Conservation (phyloP, 768 basidiomycete genomes). For the Boletus speciosus region DNA sequence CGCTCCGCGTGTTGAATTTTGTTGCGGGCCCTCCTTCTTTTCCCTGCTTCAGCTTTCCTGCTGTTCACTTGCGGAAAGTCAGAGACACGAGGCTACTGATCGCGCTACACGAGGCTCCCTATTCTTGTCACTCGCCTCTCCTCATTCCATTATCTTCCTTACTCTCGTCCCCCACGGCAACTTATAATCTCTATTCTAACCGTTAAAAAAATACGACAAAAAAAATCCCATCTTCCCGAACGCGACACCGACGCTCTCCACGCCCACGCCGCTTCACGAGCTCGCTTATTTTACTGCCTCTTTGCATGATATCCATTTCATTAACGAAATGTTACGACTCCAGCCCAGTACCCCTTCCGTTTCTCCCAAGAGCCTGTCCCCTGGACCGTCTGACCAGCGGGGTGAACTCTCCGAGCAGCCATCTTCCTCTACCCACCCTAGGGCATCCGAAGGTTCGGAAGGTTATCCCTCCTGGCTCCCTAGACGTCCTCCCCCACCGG, state of each 20-base stretch:
- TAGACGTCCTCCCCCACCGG: constrained; percentile 69
- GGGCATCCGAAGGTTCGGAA: constrained; percentile 46
- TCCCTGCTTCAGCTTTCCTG: constrained; percentile 24
- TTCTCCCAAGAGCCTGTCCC: constrained; percentile 31
- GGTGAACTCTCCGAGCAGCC: constrained; percentile 33
- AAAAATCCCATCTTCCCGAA: constrained; percentile 19
- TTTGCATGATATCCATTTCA: constrained; percentile 29
- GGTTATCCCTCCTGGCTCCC: constrained; percentile 87
- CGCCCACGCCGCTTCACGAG: constrained; percentile 22
- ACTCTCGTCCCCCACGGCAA: constrained; percentile 17
- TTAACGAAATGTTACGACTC: constrained; percentile 38
- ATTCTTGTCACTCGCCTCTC: constrained; percentile 14
- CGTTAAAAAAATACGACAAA: constrained; percentile 17
- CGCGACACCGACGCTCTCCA: constrained; percentile 34
- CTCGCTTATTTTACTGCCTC: constrained; percentile 26
- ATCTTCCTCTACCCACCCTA: constrained; percentile 34
- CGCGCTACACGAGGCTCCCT: constrained; percentile 47
- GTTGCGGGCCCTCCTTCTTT: constrained; percentile 16
- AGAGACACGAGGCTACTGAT: constrained; percentile 48
- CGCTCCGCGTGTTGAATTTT: constrained; percentile 27
- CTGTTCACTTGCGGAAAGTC: constrained; percentile 38
- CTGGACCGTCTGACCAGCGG: constrained; percentile 25
- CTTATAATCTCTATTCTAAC: constrained; percentile 17
- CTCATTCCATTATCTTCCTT: constrained; percentile 20
- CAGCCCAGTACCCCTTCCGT: constrained; percentile 29